Base-by-base conservation (phyloP, 306 rosid species). In the Medicago ruthenica region DNA sequence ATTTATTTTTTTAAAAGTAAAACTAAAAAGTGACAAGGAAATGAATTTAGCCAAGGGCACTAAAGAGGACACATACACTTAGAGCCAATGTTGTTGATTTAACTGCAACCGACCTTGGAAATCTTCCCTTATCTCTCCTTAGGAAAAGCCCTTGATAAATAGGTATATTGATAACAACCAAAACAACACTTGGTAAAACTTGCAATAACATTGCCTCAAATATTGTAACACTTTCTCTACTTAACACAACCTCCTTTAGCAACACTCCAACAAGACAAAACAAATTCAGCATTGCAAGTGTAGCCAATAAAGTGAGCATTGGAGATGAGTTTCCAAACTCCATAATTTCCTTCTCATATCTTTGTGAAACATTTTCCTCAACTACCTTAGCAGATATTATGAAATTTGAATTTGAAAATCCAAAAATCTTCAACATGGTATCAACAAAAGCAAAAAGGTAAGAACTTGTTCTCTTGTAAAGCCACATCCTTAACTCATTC, bases 271-370 rank as follows among this genome's bases (percentile, higher is more conserved):
- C 55, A 79, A 89, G 83, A 76, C 90, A 89, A 48, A 59, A 82
- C 80, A 89, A 65, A 71, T 92, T 86, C 67, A 88, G 70, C 80
- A 88, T 40, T 20, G 93, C 89, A 34, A 84, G 76, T 67, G 90
- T 86, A 70, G 96, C 59, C 11, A 92, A 24, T 7, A 87, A 1
- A 16, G 86, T 79, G 71, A 89, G 70, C 86, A 85, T 82, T 17
- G 90, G 91, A 1, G 97, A 80, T 10, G 93, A 79, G 62, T 53
- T 31, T 77, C 93, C 97, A 61, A 89, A 89, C 69, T 92, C 93
- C 85, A 88, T 88, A 0, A 86, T 67, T 34, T 89, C 91, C 37
- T 88, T 81, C 76, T 88, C 77, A 27, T 71, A 88, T 45, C 91
- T 15, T 60, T 82, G 70, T 5, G 86, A 85, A 67, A 62, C 91